Base-by-base conservation (phyloP, 495 filamentous ascomycete species). In the Tetracladium marchalianum region DNA sequence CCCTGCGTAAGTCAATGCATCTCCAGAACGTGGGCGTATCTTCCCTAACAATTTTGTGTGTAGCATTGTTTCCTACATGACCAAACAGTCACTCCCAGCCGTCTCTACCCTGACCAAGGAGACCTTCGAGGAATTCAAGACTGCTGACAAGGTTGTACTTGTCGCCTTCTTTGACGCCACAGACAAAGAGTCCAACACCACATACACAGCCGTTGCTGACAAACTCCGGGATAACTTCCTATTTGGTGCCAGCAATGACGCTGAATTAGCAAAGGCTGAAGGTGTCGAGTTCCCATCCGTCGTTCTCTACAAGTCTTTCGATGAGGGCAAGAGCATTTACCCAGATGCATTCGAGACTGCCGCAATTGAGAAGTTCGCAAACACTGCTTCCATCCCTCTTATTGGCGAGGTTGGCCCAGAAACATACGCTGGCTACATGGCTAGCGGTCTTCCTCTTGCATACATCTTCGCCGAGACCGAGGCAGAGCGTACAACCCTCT, bases 1-100 rank as follows among this genome's bases (percentile, higher is more conserved):
- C 39, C 82, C 80, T 60, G 81, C 88, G 87, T 92, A 70, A 70
- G 87, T 80, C 38, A 10, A 39, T n/a, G 18, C 37, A 46, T 10
- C 36, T 35, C 11, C 40, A 35, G 17, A 11, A 32, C 18, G 22
- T 2, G 11, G 15, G 11, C 41, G 11, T 0, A 31, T 35, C 13
- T 47, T 44, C n/a, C n/a, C 63, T 75, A 54, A 73, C 45, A n/a
- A 1, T 12, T 17, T 39, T 4, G 19, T 13, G 16, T 40, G 11
- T 34, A 92, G 86, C 39, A 95, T 98, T 65, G 81, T 93, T 34
- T 98, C 92, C 18, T 97, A 95, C 73, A 99, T 99, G 92, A 84
- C 84, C 62, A 99, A 99, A 76, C 93, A 99, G 71, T 84, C 85
- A 15, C 80, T 99, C 45, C 92, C 92, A 27, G 86, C 92, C 42